Base-by-base conservation (phyloP, 148 eudicot genomes). In the Spergularia marina region DNA sequence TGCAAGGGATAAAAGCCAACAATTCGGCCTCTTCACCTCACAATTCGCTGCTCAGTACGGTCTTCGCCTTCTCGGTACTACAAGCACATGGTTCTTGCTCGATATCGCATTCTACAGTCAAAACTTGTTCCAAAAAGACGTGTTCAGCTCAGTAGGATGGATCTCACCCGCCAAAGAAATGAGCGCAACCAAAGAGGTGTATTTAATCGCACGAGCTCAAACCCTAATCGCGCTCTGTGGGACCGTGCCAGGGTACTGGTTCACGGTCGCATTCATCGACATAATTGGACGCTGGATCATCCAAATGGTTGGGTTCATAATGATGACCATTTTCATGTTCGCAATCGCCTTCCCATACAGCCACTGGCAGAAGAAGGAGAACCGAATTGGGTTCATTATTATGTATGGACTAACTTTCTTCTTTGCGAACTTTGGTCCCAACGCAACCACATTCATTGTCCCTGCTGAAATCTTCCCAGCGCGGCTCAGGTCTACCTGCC, bases 281-380 rank as follows among this genome's bases (percentile, higher is more conserved):
- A 71, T 78, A 8, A 85, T 90, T 0, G 94, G 94, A 0, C 74
- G 91, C 6, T 86, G 87, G 53, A 69, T 76, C 0, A 86, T 90
- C 66, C 90, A 88, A 18, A 36, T 90, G 40, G 77, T 86, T 78
- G 94, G 94, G 1, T 90, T 90, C 82, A 76, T 84, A 68, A 81
- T 90, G 83, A 88, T 90, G 94, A 88, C 90, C 0, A 83, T 90
- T 14, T 90, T 90, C 85, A 90, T 90, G 95, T 85, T 90, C 44
- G 95, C 90, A 2, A 72, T 90, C 0, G 95, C 90, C 6, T 74
- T 90, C 40, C 88, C 95, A 0, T 90, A 90, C 49, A 10, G 82
- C 13, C 84, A 85, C 36, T 88, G 95, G 91, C 75, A 59, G 2
- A 1, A 55, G 17, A 76, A 68, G 63, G 78, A 68, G 3, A 81